Percentiles rank a stretch among this genome's conserved stretches.
Conservation (phyloP, 2,329 filamentous ascomycete genomes). For the Cladosporium phlei region DNA sequence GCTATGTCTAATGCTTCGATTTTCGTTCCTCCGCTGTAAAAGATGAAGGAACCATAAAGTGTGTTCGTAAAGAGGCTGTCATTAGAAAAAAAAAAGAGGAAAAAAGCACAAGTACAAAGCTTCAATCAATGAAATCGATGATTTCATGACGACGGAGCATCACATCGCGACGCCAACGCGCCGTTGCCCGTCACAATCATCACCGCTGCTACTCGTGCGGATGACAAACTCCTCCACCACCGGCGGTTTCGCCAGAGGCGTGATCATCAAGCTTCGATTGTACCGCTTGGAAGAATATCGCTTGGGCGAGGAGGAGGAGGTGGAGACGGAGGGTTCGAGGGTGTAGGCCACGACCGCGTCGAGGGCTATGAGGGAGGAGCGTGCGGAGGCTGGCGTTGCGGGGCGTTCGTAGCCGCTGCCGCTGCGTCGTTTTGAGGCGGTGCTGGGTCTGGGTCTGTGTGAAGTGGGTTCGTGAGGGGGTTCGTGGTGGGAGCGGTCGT, state of each 20-base stretch:
- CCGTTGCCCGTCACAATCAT: neutral
- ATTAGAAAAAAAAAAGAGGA: too few species aligned
- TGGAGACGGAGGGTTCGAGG: too few species aligned
- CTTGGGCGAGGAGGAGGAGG: constrained; percentile 18
- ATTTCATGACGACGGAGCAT: too few species aligned
- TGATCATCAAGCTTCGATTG: constrained; percentile 24
- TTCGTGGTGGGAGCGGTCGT: constrained; percentile 12
- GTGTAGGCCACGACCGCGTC: constrained; percentile 17
- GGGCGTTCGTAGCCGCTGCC: too few species aligned
- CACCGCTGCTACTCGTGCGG: neutral
- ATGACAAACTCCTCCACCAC: neutral
- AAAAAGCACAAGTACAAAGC: too few species aligned
- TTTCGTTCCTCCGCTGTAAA: too few species aligned
- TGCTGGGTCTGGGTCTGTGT: neutral
- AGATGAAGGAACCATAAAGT: too few species aligned
- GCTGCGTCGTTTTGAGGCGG: constrained; percentile 1
- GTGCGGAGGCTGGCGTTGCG: constrained; percentile 20
- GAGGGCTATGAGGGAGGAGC: constrained; percentile 21
- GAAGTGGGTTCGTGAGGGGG: constrained; percentile 21
- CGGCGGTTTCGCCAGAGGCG: constrained; percentile 6
- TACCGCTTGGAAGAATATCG: constrained; percentile 23
- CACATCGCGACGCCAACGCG: too few species aligned
- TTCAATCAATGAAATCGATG: too few species aligned
- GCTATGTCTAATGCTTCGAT: too few species aligned
- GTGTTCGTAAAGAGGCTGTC: too few species aligned